Conservation (phyloP, 805 yeast genomes). For the Cephaloascus fragrans region DNA sequence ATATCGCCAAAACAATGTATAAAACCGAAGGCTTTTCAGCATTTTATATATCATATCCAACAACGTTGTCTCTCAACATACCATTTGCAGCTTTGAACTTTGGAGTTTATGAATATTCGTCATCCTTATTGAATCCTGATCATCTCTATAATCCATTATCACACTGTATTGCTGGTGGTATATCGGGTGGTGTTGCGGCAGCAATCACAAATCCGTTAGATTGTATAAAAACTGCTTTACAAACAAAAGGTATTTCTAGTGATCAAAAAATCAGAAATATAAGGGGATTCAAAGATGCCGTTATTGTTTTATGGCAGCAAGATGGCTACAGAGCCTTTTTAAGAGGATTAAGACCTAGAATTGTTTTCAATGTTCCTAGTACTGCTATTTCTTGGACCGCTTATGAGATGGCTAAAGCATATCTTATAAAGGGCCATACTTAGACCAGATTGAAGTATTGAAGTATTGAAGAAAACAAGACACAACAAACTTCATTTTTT, state of each 20-base stretch:
- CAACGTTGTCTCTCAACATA: slow-evolving; percentile 82
- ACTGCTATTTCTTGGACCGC: slow-evolving; percentile 98
- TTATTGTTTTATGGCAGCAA: slow-evolving; percentile 48
- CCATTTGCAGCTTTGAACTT: slow-evolving; percentile 95
- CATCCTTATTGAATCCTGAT: slow-evolving; percentile 71
- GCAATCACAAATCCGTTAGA: slow-evolving; percentile 93
- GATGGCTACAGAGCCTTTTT: slow-evolving; percentile 62
- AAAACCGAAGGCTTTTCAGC: slow-evolving; percentile 63
- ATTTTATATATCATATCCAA: slow-evolving; percentile 88
- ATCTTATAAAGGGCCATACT: slow-evolving; percentile 25
- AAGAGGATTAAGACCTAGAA: slow-evolving; percentile 85
- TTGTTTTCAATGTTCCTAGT: slow-evolving; percentile 87
- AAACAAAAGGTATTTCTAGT: slow-evolving; percentile 59
- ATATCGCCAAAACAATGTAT: slow-evolving; percentile 39
- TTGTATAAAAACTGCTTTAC: slow-evolving; percentile 84
- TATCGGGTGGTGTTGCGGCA: slow-evolving; percentile 93
- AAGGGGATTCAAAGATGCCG: slow-evolving; percentile 63
- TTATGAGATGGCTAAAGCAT: slow-evolving; percentile 90
- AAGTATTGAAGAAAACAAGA: no score
- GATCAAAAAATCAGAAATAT: slow-evolving; percentile 41
- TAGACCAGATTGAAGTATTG: background rate
- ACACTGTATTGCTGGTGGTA: slow-evolving; percentile 88
- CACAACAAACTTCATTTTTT: no score
- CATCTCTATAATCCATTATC: slow-evolving; percentile 76
- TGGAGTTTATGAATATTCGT: slow-evolving; percentile 79